Evolutionary conservation across 164 flowering plant genomes (phyloP).

Genomic region (Dillenia suffruticosa): DNA sequence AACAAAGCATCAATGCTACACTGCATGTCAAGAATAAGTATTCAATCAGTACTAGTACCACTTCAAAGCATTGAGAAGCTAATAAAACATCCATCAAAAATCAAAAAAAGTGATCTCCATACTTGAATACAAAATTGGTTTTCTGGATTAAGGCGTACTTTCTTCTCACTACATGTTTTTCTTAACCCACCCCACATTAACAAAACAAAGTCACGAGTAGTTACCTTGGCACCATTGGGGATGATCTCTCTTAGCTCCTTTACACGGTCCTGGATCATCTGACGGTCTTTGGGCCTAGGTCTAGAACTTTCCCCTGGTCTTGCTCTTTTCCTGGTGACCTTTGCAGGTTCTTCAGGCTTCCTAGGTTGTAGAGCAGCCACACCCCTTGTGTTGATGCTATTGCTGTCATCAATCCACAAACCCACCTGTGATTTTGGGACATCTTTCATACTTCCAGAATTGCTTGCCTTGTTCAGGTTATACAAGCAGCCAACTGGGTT

Average conservation of each 20-base stretch:
- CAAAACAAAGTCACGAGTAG: background rate
- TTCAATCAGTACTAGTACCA: background rate
- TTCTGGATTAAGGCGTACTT: too few relatives aligned
- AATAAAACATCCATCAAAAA: background rate
- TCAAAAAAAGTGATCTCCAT: background rate
- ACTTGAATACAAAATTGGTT: too few relatives aligned
- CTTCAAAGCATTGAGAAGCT: too few relatives aligned
- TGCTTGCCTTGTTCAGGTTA: constrained; percentile 16
- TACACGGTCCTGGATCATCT: constrained; percentile 76
- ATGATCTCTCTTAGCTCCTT: constrained; percentile 74
- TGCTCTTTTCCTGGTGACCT: constrained; percentile 60
- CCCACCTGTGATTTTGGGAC: constrained; percentile 41
- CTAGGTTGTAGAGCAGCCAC: constrained; percentile 20
- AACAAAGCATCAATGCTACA: constrained; percentile 79
- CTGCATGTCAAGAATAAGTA: constrained; percentile 33
- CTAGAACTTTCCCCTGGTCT: constrained; percentile 76
- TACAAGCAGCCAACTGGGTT: constrained; percentile 22
- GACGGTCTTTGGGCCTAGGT: constrained; percentile 92
- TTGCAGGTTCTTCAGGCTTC: constrained; percentile 42
- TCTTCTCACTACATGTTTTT: too few relatives aligned
- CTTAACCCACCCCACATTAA: too few relatives aligned
- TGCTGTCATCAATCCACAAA: constrained; percentile 58
- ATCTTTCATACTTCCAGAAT: constrained; percentile 27
- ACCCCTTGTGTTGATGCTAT: constrained; percentile 37
- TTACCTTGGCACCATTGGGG: constrained; percentile 79